phyloP scores from a whole-genome alignment of 768 basidiomycete species.

The Leucosporidium yakuticum region DNA sequence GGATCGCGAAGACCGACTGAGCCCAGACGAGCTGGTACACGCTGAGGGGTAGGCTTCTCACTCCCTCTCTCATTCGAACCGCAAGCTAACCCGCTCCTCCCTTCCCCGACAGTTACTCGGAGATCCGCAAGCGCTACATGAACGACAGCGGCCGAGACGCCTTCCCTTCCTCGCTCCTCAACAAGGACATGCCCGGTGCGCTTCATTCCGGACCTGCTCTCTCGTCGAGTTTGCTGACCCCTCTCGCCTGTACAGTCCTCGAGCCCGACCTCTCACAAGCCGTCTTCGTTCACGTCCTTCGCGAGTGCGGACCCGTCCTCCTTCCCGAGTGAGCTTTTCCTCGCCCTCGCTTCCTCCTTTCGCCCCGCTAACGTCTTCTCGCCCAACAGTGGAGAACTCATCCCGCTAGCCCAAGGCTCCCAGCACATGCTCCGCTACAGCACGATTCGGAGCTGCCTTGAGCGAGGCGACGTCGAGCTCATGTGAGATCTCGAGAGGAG shows the following conservation, averaged over 20 bases:
- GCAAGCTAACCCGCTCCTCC: too few species aligned
- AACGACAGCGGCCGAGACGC: too few species aligned
- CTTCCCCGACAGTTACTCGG: not conserved
- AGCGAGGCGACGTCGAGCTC: slow-evolving; percentile 20
- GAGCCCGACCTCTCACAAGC: slow-evolving; percentile 28
- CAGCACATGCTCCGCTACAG: slow-evolving; percentile 35
- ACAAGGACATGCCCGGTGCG: too few species aligned
- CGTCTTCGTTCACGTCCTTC: slow-evolving; percentile 23
- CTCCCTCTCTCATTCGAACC: too few species aligned
- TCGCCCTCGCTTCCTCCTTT: not conserved
- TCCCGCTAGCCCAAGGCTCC: slow-evolving; percentile 16
- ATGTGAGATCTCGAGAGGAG: slow-evolving; percentile 1
- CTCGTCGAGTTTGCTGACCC: too few species aligned
- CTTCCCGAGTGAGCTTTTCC: slow-evolving; percentile 21
- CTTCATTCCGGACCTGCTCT: too few species aligned
- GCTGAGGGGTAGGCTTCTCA: slow-evolving; percentile 15
- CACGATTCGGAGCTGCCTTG: slow-evolving; percentile 20
- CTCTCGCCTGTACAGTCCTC: too few species aligned
- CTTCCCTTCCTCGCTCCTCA: too few species aligned
- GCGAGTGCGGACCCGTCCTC: slow-evolving; percentile 27
- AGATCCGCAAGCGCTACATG: too few species aligned
- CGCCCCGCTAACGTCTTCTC: too few species aligned
- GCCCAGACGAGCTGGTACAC: slow-evolving; percentile 24
- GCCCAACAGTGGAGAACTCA: slow-evolving; percentile 15
- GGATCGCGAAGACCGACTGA: slow-evolving; percentile 17